Evolutionary conservation across 371 early-diverging fungal genomes (phyloP), one percentile per base, ranked within the genome.

Genomic region (Cokeromyces recurvatus): DNA sequence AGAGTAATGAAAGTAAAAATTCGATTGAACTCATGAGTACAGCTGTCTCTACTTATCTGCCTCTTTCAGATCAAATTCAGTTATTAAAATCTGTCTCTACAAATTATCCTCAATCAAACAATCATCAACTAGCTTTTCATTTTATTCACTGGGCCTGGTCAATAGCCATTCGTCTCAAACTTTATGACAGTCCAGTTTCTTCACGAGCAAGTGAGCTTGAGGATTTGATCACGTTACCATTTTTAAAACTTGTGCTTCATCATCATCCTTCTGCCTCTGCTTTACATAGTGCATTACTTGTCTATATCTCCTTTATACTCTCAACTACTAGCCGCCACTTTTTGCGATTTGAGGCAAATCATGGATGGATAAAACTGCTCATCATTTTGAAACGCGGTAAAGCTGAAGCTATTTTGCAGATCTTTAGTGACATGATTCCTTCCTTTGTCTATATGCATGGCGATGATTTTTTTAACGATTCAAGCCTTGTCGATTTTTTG

Each of bases 81-180:
- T 17, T 49, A 15, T 11, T 46, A 0, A 56, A 68, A 10, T 57
- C 71, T 2, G 51, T 64, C 1, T 35, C 63, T 0, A 56, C 53
- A 7, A 57, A 55, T 14, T 37, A 32, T 0, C 45, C 57, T 0
- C 46, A 46, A 14, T n/a, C n/a, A n/a, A n/a, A n/a, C n/a, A n/a
- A n/a, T n/a, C n/a, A n/a, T n/a, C n/a, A n/a, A n/a, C n/a, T n/a
- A n/a, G n/a, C n/a, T n/a, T n/a, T n/a, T n/a, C 67, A 66, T 19
- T 57, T 72, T 23, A 64, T 78, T 49, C 63, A 71, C 1, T 81
- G 82, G 82, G 61, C 66, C 2, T 79, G 79, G 79, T 43, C 41
- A 5, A 64, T 77, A 17, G 52, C 66, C 0, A 53, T 63, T 3
- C 55, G 51, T n/a, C 53, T 81, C 3, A 62, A 65, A 16, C 55